These are phyloP conservation scores for Solanum etuberosum DNA, from an alignment of 257 asterid genomes.

Conservation along the genomic window DNA sequence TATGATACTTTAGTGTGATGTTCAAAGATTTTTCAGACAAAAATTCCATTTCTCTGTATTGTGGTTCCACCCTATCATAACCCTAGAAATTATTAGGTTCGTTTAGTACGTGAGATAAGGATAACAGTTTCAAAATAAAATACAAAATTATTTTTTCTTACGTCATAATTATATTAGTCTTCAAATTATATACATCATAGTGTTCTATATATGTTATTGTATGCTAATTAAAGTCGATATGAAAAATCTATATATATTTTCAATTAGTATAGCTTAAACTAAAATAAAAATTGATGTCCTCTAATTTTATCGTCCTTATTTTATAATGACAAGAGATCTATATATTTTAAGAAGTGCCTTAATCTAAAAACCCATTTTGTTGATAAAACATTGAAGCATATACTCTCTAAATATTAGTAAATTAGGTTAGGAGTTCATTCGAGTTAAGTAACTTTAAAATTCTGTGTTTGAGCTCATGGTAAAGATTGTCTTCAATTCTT, in stretches of 20 bases:
- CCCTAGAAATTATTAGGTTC: background rate
- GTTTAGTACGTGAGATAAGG: background rate
- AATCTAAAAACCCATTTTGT: background rate
- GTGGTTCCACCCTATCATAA: background rate
- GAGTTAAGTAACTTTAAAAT: too few species aligned
- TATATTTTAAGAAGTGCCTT: background rate
- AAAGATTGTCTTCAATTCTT: too few species aligned
- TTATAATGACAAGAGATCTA: background rate
- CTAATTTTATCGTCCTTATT: background rate
- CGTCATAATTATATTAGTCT: background rate
- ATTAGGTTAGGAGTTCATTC: too few species aligned
- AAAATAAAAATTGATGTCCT: background rate
- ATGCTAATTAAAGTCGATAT: background rate
- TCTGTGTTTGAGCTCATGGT: too few species aligned
- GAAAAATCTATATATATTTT: background rate
- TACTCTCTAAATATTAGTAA: background rate
- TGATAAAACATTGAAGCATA: background rate
- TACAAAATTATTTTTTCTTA: background rate
- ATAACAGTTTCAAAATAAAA: background rate
- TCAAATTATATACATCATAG: background rate
- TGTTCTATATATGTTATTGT: background rate
- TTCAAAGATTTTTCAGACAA: slow-evolving; percentile 1
- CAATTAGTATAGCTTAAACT: background rate
- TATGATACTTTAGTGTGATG: background rate
- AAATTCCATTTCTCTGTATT: background rate